Percentiles rank a stretch among this genome's conserved stretches.
These are phyloP conservation scores for Ramaria sp. DNA, from an alignment of 768 basidiomycete genomes.

Conservation along the genomic window DNA sequence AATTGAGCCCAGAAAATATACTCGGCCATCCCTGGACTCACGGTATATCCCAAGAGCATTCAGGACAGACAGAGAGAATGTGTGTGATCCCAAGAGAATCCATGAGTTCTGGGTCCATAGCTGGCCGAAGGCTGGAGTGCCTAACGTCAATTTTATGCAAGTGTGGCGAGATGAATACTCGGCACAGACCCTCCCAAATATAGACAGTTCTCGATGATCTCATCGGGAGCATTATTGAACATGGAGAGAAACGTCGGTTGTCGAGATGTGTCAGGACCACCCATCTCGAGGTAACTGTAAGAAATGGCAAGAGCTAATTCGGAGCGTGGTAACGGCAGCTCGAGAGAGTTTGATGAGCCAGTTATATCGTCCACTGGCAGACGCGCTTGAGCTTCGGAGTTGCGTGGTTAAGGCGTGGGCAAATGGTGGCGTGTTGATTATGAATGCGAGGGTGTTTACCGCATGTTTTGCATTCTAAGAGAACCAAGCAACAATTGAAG, in stretches of 20 bases:
- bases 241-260: neutral
- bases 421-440: too few species aligned
- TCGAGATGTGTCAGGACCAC: neutral
- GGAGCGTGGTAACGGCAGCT: neutral
- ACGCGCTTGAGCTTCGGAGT: too few species aligned
- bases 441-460: too few species aligned
- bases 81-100: conserved; percentile 70
- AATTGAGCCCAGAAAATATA: conserved; percentile 44
- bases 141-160: conserved; percentile 6
- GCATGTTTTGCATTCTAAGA: too few species aligned
- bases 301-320: neutral
- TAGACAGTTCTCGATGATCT: conserved; percentile 52
- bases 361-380: neutral
- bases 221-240: conserved; percentile 21
- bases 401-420: too few species aligned
- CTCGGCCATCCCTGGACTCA: neutral
- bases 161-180: conserved; percentile 12
- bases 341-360: neutral
- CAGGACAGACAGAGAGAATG: conserved; percentile 66
- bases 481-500: too few species aligned
- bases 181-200: conserved; percentile 64
- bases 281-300: neutral
- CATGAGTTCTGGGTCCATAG: conserved; percentile 58
- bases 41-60: conserved; percentile 24
- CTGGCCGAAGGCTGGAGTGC: conserved; percentile 47